These are phyloP conservation scores for Poa annua DNA, from an alignment of 176 grass and related monocot species.

Conservation along the genomic window DNA sequence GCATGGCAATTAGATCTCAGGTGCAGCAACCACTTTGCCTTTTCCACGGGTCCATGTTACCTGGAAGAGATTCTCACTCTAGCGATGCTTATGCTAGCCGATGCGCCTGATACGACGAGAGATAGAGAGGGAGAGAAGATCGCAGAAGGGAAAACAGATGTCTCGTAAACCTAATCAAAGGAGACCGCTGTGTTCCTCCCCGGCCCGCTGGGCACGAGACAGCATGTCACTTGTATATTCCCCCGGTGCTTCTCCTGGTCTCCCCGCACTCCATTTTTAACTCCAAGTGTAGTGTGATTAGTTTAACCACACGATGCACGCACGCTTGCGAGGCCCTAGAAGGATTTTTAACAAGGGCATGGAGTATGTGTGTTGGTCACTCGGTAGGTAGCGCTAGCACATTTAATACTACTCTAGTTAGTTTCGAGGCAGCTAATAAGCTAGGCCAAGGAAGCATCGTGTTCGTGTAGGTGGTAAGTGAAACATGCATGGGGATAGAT, in stretches of 20 bases:
- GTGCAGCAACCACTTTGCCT: background rate
- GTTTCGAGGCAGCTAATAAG: conserved; percentile 20
- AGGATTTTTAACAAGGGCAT: conserved; percentile 38
- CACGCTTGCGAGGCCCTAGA: background rate
- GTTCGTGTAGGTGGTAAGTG: background rate
- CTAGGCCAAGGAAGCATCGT: background rate
- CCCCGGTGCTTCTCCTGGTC: conserved; percentile 50
- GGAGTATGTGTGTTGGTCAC: conserved; percentile 48
- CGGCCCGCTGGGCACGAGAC: conserved; percentile 40
- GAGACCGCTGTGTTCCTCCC: conserved; percentile 54
- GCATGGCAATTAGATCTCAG: background rate
- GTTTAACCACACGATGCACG: conserved; percentile 5
- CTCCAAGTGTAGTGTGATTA: background rate
- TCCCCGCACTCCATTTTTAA: conserved; percentile 27
- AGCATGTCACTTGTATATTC: conserved; percentile 54
- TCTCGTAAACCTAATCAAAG: conserved; percentile 53
- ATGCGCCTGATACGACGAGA: conserved; percentile 42
- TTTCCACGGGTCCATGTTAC: conserved; percentile 30
- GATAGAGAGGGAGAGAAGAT: background rate
- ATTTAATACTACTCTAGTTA: background rate
- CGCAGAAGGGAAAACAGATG: conserved; percentile 33
- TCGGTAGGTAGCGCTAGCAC: conserved; percentile 32
- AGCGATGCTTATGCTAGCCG: background rate
- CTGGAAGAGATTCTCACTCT: conserved; percentile 3
- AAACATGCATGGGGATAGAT: conserved; percentile 38